Base-by-base conservation (phyloP, 257 asterid species). In the Mitragyna speciosa region DNA sequence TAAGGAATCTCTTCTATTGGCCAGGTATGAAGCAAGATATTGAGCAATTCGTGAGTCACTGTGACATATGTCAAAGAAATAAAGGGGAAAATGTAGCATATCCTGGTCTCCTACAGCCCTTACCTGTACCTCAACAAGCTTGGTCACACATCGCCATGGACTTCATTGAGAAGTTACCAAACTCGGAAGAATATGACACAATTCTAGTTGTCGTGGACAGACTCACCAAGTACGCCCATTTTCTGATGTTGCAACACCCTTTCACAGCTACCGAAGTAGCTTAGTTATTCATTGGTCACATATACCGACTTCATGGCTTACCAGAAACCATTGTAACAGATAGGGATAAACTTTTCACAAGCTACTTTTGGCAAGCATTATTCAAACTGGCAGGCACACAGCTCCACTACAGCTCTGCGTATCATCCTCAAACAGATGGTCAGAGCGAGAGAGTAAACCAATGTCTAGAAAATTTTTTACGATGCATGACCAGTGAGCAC, bases 141-240 rank as follows among this genome's bases (percentile, higher is more conserved):
- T 85, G 78, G 84, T 11, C 43, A 0, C 22, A 72, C 6, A 36
- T 82, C 0, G 0, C 68, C 0, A 72, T 76, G 76, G 78, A 85
- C 56, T 82, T 82, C 17, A 67, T 82, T 6, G 81, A 72, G 28
- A 75, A 73, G 0, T 6, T 82, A 3, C 79, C 86, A 0, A 8
- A 12, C 0, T 79, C 79, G 0, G 49, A 22, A 0, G 84, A 78
- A 0, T 82, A 59, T 66, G 73, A 1, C 11, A 26, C 8, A 56
- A 78, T 0, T 2, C 8, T 52, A 3, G 81, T 79, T 2, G 72
- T 81, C 0, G 80, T 84, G 3, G 83, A 83, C 10, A 68, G 75
- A 22, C 20, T 67, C 4, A 72, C 65, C 0, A 81, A 77, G 9
- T 81, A 63, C 28, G 47, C 70, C 0, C 85, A 84, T 2, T 84